These are phyloP conservation scores for Chamaenerion angustifolium DNA, from an alignment of 345 rosid species.

Conservation along the genomic window DNA sequence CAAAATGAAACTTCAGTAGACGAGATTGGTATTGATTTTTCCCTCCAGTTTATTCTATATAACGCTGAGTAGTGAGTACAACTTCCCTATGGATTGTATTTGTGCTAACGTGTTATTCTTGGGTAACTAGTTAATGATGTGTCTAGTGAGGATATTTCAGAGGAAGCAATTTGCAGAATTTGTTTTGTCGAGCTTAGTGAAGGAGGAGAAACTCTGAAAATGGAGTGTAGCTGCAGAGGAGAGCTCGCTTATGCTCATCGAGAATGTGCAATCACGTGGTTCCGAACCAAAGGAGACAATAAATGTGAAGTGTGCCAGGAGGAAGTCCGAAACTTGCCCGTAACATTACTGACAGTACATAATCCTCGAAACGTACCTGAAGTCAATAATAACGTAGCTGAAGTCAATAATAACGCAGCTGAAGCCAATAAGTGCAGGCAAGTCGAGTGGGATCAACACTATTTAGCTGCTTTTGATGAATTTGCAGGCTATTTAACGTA, in stretches of 20 bases:
- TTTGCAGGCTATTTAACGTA: no score
- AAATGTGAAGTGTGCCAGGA: conserved; percentile 49
- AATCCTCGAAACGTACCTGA: conserved; percentile 24
- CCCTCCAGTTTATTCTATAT: neutral
- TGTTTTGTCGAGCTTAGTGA: conserved; percentile 39
- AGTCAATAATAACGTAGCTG: no score
- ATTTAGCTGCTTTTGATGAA: neutral
- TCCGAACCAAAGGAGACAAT: conserved; percentile 44
- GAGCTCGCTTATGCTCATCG: conserved; percentile 53
- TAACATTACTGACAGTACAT: conserved; percentile 27
- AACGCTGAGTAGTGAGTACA: neutral
- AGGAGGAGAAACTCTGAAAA: conserved; percentile 41
- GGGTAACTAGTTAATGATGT: conserved; percentile 17
- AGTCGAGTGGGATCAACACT: conserved; percentile 8
- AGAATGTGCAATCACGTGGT: conserved; percentile 51
- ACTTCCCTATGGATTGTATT: neutral
- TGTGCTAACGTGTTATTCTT: neutral
- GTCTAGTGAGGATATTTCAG: conserved; percentile 34
- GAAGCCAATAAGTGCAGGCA: conserved; percentile 26
- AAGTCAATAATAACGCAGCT: no score
- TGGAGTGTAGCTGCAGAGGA: conserved; percentile 61
- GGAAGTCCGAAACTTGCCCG: conserved; percentile 42
- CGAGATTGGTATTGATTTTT: conserved; percentile 15
- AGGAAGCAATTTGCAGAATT: conserved; percentile 52
- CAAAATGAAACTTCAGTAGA: conserved; percentile 13